Conservation (phyloP, 805 yeast species). For the Pichia nakasei region DNA sequence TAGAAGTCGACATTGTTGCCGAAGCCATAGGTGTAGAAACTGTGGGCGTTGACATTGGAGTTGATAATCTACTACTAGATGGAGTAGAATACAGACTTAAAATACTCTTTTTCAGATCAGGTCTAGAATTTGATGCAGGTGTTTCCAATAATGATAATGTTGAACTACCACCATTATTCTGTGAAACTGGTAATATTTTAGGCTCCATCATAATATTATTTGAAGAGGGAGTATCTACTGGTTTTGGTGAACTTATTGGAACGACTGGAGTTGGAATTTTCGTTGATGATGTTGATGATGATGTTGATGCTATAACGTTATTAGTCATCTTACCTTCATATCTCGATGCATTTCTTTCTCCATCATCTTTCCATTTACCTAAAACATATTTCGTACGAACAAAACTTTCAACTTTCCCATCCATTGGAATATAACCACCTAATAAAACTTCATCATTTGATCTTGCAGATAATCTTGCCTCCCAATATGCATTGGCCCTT, state of each 20-base stretch:
- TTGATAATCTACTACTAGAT: slow-evolving; percentile 11
- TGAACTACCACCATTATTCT: slow-evolving; percentile 34
- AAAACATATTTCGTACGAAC: slow-evolving; percentile 87
- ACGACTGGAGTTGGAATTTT: no score
- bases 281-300: no score
- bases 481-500: slow-evolving; percentile 79
- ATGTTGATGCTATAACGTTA: slow-evolving; percentile 5
- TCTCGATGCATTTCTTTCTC: slow-evolving; percentile 40
- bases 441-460: slow-evolving; percentile 2
- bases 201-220: no score
- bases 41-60: no score
- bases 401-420: slow-evolving; percentile 76
- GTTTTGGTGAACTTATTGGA: no score
- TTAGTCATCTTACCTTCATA: background rate
- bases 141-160: background rate
- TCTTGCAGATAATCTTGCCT: slow-evolving; percentile 36
- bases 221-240: no score
- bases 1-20: background rate
- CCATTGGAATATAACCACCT: slow-evolving; percentile 62
- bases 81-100: slow-evolving; percentile 78
- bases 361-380: slow-evolving; percentile 68
- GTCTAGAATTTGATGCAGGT: slow-evolving; percentile 35
- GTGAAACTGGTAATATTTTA: no score
- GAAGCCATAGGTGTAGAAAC: no score
- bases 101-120: slow-evolving; percentile 87